Conservation (phyloP, 2,329 filamentous ascomycete species). For the Corinectria fuckeliana region DNA sequence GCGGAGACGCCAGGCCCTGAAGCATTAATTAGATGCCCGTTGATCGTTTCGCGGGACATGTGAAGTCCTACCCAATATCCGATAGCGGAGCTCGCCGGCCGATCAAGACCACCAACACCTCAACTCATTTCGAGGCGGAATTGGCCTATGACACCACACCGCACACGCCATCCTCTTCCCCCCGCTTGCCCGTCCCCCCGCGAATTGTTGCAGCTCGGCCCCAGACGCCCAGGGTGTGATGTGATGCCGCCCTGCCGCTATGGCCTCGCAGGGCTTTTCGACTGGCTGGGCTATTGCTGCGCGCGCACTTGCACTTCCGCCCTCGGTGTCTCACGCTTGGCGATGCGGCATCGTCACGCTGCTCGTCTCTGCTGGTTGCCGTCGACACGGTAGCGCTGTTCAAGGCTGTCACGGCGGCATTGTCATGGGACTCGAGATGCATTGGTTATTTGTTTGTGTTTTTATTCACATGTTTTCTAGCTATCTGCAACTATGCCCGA, state of each 20-base stretch:
- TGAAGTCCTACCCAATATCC: constrained; percentile 1
- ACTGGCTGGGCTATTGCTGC: neutral
- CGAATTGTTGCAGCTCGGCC: neutral
- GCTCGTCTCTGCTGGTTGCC: neutral
- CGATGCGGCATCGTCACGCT: neutral
- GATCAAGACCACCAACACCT: neutral
- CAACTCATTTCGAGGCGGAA: neutral
- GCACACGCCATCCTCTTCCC: neutral
- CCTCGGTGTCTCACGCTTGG: neutral
- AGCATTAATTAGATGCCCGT: too few species aligned
- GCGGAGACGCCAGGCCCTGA: too few species aligned
- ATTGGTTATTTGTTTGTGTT: constrained; percentile 7
- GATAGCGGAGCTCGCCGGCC: constrained; percentile 13
- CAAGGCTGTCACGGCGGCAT: constrained; percentile 10
- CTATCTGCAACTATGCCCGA: neutral
- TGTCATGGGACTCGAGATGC: constrained; percentile 13
- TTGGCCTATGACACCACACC: neutral
- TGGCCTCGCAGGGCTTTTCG: too few species aligned
- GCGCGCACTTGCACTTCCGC: neutral
- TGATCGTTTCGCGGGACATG: too few species aligned
- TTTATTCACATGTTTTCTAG: constrained; percentile 14
- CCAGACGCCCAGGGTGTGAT: constrained; percentile 3
- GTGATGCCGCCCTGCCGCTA: neutral
- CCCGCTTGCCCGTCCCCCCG: neutral
- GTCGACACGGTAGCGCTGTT: neutral